Evolutionary conservation across 768 basidiomycete species (phyloP).

Genomic region (Albatrellus ellisii): DNA sequence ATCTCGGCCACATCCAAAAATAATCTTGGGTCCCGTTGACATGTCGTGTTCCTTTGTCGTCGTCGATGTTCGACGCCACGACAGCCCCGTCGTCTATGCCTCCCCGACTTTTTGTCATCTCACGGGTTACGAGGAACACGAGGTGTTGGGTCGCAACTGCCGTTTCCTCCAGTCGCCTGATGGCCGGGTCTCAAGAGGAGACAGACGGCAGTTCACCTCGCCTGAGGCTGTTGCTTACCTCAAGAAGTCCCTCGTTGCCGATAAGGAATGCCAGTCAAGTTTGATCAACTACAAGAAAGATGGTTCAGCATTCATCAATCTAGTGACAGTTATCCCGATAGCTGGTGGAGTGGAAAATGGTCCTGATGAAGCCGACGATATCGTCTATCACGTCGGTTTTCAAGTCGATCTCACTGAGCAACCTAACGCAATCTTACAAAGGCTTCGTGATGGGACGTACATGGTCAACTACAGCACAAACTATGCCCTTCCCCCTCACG

Average conservation of each 20-base stretch:
- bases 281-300: slow-evolving; percentile 84
- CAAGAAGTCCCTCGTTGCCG: slow-evolving; percentile 46
- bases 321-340: slow-evolving; percentile 85
- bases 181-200: slow-evolving; percentile 38
- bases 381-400: slow-evolving; percentile 87
- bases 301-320: slow-evolving; percentile 80
- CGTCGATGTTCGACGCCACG: slow-evolving; percentile 68
- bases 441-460: slow-evolving; percentile 68
- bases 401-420: slow-evolving; percentile 88
- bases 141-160: slow-evolving; percentile 85
- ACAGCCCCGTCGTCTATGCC: slow-evolving; percentile 84
- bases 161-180: slow-evolving; percentile 79
- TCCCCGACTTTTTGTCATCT: slow-evolving; percentile 70
- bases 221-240: slow-evolving; percentile 54
- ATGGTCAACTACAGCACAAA: slow-evolving; percentile 41
- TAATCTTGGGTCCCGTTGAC: slow-evolving; percentile 85
- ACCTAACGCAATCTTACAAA: slow-evolving; percentile 71
- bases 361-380: slow-evolving; percentile 48
- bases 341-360: slow-evolving; percentile 36
- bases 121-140: slow-evolving; percentile 61
- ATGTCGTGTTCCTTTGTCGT: slow-evolving; percentile 88
- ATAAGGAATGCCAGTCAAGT: slow-evolving; percentile 82
- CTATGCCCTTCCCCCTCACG: slow-evolving; percentile 7
- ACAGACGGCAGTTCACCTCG: slow-evolving; percentile 45
- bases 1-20: slow-evolving; percentile 55